Evolutionary conservation across 768 basidiomycete species (phyloP), one percentile per base, ranked within the genome.

Genomic region (Kwoniella europaea): DNA sequence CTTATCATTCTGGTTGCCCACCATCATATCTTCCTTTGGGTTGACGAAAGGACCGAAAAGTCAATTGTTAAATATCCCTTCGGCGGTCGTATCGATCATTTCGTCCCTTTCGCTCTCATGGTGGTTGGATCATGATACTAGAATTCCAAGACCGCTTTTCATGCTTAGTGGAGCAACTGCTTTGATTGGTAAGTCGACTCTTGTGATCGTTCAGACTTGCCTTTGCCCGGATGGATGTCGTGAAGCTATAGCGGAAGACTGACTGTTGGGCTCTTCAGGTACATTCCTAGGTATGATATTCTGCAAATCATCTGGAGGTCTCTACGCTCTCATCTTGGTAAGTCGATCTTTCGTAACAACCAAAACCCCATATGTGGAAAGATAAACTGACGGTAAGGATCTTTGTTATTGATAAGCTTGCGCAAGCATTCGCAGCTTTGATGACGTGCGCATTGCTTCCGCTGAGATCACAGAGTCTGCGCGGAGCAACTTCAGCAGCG

Each of bases 291-390:
- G 74, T 10, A 44, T 78, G 57, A 71, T 75, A 6, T 63, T 76
- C 44, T 73, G 72, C 20, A 67, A 15, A 6, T 71, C 52, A 50
- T 71, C 60, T 20, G 64, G 63, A 1, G 77, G 68, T 0, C 71
- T 76, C 6, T 78, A 78, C 65, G 72, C 70, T 10, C 61, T 78
- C 22, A 78, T 73, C 66, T 71, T 78, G 43, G 41, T 71, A 24
- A 64, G 24, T 57, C 7, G 5, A 35, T 4, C 29, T 29, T 29
- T 35, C 35, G 35, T 35, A 7, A 35, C 35, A 35, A 29, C 29
- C 29, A 29, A 4, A 29, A 29, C 4, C 29, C 35, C 35, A 35
- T 7, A 35, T 7, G 35, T 7, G 35, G 35, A 35, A 35, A 35
- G 35, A 35, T 7, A 7, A 35, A 35, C 7, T 35, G 35, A 35